A percentile compares a stretch with the other conserved stretches of the same genome.
phyloP scores from a whole-genome alignment of 176 grass and related monocot species.

The Aegilops bicornis region DNA sequence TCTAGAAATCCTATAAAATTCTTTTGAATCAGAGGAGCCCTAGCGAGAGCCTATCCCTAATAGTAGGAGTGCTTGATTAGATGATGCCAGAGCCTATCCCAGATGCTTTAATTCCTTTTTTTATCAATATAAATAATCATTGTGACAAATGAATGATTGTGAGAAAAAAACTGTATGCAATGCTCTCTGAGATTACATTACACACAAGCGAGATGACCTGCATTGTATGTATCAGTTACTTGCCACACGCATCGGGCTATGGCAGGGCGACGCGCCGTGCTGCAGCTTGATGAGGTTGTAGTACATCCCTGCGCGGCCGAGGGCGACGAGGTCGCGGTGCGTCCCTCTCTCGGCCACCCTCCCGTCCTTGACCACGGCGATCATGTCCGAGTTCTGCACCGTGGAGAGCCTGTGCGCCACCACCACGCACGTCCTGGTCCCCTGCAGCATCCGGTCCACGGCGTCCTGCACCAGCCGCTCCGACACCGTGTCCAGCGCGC shows the following conservation, averaged over 20 bases:
- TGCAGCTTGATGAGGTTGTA: constrained; percentile 54
- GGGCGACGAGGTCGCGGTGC: constrained; percentile 48
- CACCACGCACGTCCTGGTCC: constrained; percentile 52
- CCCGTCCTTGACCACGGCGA: constrained; percentile 49
- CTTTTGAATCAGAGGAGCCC: too few relatives aligned
- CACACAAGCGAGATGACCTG: not conserved
- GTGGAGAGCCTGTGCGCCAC: constrained; percentile 60
- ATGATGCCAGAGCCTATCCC: too few relatives aligned
- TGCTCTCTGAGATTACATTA: not conserved
- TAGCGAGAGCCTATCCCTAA: too few relatives aligned
- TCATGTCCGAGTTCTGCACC: constrained; percentile 38
- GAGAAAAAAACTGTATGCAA: not conserved
- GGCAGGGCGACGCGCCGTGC: constrained; percentile 14
- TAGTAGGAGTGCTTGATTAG: too few relatives aligned
- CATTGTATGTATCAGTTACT: not conserved
- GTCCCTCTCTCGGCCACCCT: constrained; percentile 47
- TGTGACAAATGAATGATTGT: too few relatives aligned
- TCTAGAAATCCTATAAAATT: too few relatives aligned
- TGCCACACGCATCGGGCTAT: not conserved
- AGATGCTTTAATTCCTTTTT: too few relatives aligned
- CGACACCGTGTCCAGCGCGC: constrained; percentile 63
- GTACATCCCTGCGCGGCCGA: constrained; percentile 37
- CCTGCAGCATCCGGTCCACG: constrained; percentile 50
- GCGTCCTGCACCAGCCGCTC: constrained; percentile 58
- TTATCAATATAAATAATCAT: too few relatives aligned